Conservation (phyloP, 208 protist genomes). For the Leishmania tropica region DNA sequence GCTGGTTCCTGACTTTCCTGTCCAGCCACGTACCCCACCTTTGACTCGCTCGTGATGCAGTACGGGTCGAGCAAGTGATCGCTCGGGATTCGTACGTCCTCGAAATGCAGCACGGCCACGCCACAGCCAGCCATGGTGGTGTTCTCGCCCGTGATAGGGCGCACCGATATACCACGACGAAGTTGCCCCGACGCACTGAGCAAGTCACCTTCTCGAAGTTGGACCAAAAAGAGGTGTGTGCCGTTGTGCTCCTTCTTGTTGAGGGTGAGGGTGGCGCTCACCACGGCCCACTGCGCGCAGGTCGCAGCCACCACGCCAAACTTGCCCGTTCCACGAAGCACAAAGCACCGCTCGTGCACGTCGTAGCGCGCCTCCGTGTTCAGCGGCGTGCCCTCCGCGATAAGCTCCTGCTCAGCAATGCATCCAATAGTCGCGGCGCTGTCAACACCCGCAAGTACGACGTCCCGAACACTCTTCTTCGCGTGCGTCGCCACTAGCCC, state of each 20-base stretch:
- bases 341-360: conserved; percentile 71
- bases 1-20: conserved; percentile 39
- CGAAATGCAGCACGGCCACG: conserved; percentile 77
- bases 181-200: conserved; percentile 32
- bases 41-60: conserved; percentile 52
- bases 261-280: conserved; percentile 78
- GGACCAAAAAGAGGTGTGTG: conserved; percentile 74
- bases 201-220: conserved; percentile 47
- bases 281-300: conserved; percentile 79
- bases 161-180: conserved; percentile 44
- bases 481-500: conserved; percentile 77
- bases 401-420: conserved; percentile 74
- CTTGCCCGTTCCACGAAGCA: conserved; percentile 82
- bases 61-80: conserved; percentile 68
- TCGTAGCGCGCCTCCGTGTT: conserved; percentile 90
- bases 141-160: conserved; percentile 57
- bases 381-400: conserved; percentile 73
- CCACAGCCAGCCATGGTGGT: conserved; percentile 51
- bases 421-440: conserved; percentile 60
- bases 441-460: conserved; percentile 66
- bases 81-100: conserved; percentile 60
- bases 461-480: conserved; percentile 37
- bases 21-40: conserved; percentile 42
- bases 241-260: conserved; percentile 85
- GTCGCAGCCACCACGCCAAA: conserved; percentile 77